Conservation (phyloP, 805 yeast species). For the Saccharomycopsis oosterbeekiorum region DNA sequence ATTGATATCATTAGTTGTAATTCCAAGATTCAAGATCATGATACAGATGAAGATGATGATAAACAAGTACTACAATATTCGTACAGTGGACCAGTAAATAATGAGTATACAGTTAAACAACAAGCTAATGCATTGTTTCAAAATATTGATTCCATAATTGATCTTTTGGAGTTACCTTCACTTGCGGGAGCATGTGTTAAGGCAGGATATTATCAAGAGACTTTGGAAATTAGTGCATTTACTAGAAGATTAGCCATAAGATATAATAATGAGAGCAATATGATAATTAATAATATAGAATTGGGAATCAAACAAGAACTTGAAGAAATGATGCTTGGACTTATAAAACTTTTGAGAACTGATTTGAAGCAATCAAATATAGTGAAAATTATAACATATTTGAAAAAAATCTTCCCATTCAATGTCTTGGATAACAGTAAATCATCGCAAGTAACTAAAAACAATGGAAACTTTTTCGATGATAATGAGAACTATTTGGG, state of each 20-base stretch:
- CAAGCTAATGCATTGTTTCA: constrained; percentile 35
- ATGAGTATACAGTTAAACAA: constrained; percentile 15
- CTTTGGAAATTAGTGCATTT: constrained; percentile 73
- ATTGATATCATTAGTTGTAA: neutral
- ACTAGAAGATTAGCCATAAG: constrained; percentile 58
- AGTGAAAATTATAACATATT: constrained; percentile 66
- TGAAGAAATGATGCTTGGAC: constrained; percentile 56
- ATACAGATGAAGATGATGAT: constrained; percentile 20
- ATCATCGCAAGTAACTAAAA: neutral
- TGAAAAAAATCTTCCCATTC: constrained; percentile 57
- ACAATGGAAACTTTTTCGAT: constrained; percentile 3
- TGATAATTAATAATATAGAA: constrained; percentile 40
- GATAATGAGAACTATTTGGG: constrained; percentile 22
- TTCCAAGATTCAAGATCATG: constrained; percentile 1
- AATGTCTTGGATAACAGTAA: constrained; percentile 10
- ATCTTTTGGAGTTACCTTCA: constrained; percentile 76
- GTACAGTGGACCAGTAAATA: constrained; percentile 20
- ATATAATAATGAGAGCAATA: constrained; percentile 44
- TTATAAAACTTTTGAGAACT: constrained; percentile 61
- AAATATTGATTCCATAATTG: constrained; percentile 64
- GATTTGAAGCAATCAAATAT: constrained; percentile 71
- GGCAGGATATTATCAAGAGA: constrained; percentile 82
- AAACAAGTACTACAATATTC: constrained; percentile 23
- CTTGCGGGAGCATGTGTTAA: constrained; percentile 73
- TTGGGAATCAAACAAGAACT: constrained; percentile 46